These are phyloP conservation scores for Filobasidium wieringae DNA, from an alignment of 768 basidiomycete species.

Conservation along the genomic window DNA sequence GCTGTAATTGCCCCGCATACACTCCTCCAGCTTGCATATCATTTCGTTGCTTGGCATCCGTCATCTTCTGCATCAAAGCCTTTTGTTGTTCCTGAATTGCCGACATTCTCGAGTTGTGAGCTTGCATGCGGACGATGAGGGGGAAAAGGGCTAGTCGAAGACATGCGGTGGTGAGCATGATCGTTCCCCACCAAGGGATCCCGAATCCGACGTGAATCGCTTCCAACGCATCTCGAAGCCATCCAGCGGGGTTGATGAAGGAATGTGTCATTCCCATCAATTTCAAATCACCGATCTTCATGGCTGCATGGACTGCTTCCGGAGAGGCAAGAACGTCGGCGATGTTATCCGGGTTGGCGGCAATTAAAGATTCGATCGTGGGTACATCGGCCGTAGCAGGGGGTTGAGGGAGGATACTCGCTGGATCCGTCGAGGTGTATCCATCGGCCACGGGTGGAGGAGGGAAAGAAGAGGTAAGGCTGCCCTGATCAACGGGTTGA, in stretches of 20 bases:
- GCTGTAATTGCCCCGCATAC: constrained; percentile 44
- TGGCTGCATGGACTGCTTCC: constrained; percentile 32
- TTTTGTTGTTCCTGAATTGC: constrained; percentile 53
- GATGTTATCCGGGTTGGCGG: constrained; percentile 23
- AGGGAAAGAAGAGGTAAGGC: not conserved
- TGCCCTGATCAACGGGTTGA: not conserved
- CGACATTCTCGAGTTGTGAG: constrained; percentile 61
- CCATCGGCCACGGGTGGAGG: not conserved
- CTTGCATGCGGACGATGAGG: constrained; percentile 47
- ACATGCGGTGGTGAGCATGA: constrained; percentile 26
- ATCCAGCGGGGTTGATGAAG: constrained; percentile 26
- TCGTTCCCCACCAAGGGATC: constrained; percentile 38
- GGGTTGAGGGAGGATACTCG: constrained; percentile 11
- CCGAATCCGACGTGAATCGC: constrained; percentile 25
- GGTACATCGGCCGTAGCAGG: constrained; percentile 10
- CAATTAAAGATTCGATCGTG: constrained; percentile 10
- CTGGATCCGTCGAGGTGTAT: not conserved
- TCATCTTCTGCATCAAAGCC: constrained; percentile 47
- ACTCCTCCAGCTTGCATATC: constrained; percentile 44
- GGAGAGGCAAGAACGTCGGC: constrained; percentile 29
- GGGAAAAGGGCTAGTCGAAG: constrained; percentile 40
- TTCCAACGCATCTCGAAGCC: constrained; percentile 29
- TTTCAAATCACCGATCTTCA: constrained; percentile 29
- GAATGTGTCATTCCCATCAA: constrained; percentile 31
- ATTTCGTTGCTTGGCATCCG: constrained; percentile 38